These are phyloP conservation scores for Chimonanthus salicifolius DNA, from an alignment of 164 flowering plant species.

Conservation along the genomic window DNA sequence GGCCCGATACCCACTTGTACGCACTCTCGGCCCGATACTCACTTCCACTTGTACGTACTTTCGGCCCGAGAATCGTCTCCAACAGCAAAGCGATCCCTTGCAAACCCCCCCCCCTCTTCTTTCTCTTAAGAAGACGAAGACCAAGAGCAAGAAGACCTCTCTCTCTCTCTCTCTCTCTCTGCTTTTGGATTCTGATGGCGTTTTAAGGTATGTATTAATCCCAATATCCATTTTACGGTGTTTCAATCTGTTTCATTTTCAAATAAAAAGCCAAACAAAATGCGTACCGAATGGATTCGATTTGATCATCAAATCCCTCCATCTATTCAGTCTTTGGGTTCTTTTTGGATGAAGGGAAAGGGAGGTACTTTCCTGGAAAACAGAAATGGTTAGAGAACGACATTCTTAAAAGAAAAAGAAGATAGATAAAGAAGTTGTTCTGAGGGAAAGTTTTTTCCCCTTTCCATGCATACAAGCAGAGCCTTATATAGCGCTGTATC, in stretches of 20 bases:
- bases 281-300: not conserved
- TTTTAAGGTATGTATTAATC: conserved; percentile 2
- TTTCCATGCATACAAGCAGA: too few relatives aligned
- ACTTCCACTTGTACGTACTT: not conserved
- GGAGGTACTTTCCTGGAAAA: not conserved
- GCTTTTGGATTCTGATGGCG: conserved; percentile 2
- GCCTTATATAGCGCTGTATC: too few relatives aligned
- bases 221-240: not conserved
- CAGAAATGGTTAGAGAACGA: not conserved
- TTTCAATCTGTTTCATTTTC: not conserved
- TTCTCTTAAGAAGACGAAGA: not conserved
- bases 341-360: not conserved
- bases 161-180: not conserved
- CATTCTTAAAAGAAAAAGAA: too few relatives aligned
- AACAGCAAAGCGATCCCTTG: not conserved
- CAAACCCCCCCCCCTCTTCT: not conserved
- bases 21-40: not conserved
- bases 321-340: not conserved
- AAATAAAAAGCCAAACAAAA: not conserved
- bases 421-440: too few relatives aligned
- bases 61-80: not conserved
- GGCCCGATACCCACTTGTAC: not conserved
- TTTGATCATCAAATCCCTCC: not conserved
- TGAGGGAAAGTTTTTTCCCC: too few relatives aligned
- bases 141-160: not conserved